These are phyloP conservation scores for Mycena sanguinolenta DNA, from an alignment of 768 basidiomycete genomes.

Conservation along the genomic window DNA sequence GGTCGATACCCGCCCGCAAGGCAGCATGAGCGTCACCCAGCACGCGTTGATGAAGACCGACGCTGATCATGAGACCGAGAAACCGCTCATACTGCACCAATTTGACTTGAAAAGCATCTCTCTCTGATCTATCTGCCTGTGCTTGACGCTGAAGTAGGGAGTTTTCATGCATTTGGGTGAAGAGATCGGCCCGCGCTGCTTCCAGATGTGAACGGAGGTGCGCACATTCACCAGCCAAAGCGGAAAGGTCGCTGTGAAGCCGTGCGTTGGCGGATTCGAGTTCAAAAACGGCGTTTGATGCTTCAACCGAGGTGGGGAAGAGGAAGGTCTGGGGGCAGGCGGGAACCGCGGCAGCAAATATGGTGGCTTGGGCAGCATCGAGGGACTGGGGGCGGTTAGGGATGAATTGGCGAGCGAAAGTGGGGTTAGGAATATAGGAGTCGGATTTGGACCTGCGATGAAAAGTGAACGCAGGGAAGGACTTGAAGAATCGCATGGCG, in stretches of 20 bases:
- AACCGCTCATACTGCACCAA: slow-evolving; percentile 38
- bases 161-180: slow-evolving; percentile 33
- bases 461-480: slow-evolving; percentile 48
- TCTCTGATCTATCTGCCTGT: slow-evolving; percentile 35
- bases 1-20: slow-evolving; percentile 46
- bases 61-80: slow-evolving; percentile 49
- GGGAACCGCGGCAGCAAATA: slow-evolving; percentile 33
- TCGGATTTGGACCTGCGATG: slow-evolving; percentile 65
- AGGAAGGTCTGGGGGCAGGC: slow-evolving; percentile 40
- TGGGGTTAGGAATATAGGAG: slow-evolving; percentile 47
- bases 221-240: slow-evolving; percentile 21
- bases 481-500: slow-evolving; percentile 62
- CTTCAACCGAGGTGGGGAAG: slow-evolving; percentile 39
- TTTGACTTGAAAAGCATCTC: slow-evolving; percentile 35
- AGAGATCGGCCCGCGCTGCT: slow-evolving; percentile 31
- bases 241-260: slow-evolving; percentile 23
- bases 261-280: slow-evolving; percentile 35
- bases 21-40: slow-evolving; percentile 49
- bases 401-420: slow-evolving; percentile 30
- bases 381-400: slow-evolving; percentile 35
- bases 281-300: slow-evolving; percentile 41
- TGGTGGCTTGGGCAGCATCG: slow-evolving; percentile 34
- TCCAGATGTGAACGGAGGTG: slow-evolving; percentile 31
- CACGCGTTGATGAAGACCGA: slow-evolving; percentile 50
- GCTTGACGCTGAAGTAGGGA: slow-evolving; percentile 28